Conservation (phyloP, 768 basidiomycete genomes). For the Mycena indigotica region DNA sequence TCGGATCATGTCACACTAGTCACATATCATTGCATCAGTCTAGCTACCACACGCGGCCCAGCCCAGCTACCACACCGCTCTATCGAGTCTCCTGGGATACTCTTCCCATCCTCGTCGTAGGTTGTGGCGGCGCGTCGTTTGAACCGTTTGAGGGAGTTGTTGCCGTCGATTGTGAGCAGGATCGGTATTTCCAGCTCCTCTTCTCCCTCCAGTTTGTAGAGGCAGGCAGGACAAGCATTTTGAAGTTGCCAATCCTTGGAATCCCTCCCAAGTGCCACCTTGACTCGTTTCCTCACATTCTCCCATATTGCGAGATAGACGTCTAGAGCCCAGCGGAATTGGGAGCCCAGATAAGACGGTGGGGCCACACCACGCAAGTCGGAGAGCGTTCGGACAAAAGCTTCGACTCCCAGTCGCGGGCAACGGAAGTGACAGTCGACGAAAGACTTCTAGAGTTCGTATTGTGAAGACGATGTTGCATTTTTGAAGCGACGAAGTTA, state of each 20-base stretch:
- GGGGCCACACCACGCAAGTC: conserved; percentile 19
- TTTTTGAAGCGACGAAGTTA: neutral
- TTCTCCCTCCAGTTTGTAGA: conserved; percentile 37
- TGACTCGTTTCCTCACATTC: conserved; percentile 24
- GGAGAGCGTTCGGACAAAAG: conserved; percentile 22
- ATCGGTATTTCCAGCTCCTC: conserved; percentile 24
- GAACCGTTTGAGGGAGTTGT: conserved; percentile 36
- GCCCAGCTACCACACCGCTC: conserved; percentile 33
- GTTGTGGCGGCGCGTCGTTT: conserved; percentile 5
- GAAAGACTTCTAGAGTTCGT: neutral
- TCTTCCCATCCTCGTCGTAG: conserved; percentile 22
- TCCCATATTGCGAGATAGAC: conserved; percentile 33
- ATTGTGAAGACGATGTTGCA: neutral
- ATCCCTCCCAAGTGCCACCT: conserved; percentile 28
- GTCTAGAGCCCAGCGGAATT: conserved; percentile 37
- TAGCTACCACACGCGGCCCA: too few relatives aligned
- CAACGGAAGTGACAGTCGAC: neutral
- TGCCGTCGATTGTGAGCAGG: too few relatives aligned
- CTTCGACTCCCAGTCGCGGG: conserved; percentile 25
- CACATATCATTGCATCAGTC: too few relatives aligned
- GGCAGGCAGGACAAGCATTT: conserved; percentile 40
- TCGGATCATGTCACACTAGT: too few relatives aligned
- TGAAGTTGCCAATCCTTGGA: conserved; percentile 33
- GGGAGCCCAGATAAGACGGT: conserved; percentile 5
- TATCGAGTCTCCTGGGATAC: conserved; percentile 26